A percentile compares a stretch with the other conserved stretches of the same genome.
Evolutionary conservation across 2,329 filamentous ascomycete species (phyloP).

Genomic region (Boeremia exigua): DNA sequence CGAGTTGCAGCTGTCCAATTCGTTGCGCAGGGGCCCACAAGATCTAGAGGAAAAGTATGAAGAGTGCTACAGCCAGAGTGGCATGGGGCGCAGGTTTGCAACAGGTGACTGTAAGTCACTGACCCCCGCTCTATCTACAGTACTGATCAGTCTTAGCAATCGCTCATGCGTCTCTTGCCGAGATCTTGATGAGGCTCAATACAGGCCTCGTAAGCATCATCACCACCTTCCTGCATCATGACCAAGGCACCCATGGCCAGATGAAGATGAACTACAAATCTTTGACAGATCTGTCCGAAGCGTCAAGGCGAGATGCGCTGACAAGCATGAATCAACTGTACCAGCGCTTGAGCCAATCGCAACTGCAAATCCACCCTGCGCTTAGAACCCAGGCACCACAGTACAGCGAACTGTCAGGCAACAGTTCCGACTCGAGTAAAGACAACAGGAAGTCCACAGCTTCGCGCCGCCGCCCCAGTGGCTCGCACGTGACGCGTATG

Average conservation of each 20-base stretch:
- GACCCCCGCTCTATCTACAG: neutral
- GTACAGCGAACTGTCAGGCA: slow-evolving; percentile 11
- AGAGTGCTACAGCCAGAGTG: slow-evolving; percentile 39
- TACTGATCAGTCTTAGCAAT: slow-evolving; percentile 41
- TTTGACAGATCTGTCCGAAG: slow-evolving; percentile 54
- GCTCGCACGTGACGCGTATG: slow-evolving; percentile 40
- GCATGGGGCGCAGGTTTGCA: slow-evolving; percentile 49
- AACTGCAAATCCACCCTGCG: slow-evolving; percentile 36
- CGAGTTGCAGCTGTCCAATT: slow-evolving; percentile 49
- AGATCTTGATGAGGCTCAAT: slow-evolving; percentile 55
- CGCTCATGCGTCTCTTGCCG: slow-evolving; percentile 54
- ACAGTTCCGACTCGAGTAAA: slow-evolving; percentile 22
- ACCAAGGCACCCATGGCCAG: slow-evolving; percentile 34
- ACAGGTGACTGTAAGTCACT: slow-evolving; percentile 52
- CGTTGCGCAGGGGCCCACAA: slow-evolving; percentile 49
- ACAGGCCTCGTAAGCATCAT: slow-evolving; percentile 56
- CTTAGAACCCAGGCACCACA: slow-evolving; percentile 13
- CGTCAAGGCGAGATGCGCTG: slow-evolving; percentile 53
- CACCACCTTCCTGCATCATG: slow-evolving; percentile 50
- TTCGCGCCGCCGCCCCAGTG: slow-evolving; percentile 31
- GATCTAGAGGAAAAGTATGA: slow-evolving; percentile 54
- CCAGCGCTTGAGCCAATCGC: slow-evolving; percentile 46
- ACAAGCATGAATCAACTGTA: slow-evolving; percentile 50
- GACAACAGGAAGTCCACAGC: slow-evolving; percentile 33
- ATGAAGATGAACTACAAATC: slow-evolving; percentile 52